Percentiles rank a stretch among this genome's conserved stretches.
These are phyloP conservation scores for Candida nonsorbophila DNA, from an alignment of 805 yeast species.

Conservation along the genomic window DNA sequence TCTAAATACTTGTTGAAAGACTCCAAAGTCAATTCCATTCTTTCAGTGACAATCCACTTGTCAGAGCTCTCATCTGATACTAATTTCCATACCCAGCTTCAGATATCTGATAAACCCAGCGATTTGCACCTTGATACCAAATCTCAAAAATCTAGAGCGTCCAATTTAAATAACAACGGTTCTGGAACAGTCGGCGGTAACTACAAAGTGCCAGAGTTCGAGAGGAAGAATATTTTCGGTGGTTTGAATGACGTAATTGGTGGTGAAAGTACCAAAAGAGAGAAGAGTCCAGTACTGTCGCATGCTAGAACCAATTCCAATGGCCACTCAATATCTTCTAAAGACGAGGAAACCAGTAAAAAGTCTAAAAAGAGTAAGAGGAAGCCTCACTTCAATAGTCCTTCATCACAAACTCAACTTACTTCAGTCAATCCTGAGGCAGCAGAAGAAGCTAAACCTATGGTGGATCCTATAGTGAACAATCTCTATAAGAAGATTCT, in stretches of 20 bases:
- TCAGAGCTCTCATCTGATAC: constrained; percentile 33
- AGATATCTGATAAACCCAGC: constrained; percentile 21
- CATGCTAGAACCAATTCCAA: no score
- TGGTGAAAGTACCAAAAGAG: no score
- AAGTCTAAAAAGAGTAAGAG: not conserved
- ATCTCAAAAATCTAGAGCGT: not conserved
- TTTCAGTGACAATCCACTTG: constrained; percentile 54
- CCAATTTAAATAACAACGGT: not conserved
- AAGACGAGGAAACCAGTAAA: not conserved
- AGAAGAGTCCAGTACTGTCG: no score
- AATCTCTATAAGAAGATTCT: constrained; percentile 49
- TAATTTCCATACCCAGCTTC: constrained; percentile 39
- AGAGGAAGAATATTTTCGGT: constrained; percentile 41
- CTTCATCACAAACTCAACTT: not conserved
- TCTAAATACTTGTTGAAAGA: constrained; percentile 67
- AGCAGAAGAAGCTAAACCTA: constrained; percentile 3
- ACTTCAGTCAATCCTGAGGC: not conserved
- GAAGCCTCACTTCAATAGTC: not conserved
- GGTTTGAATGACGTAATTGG: constrained; percentile 38
- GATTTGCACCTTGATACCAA: constrained; percentile 1
- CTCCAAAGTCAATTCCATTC: constrained; percentile 79
- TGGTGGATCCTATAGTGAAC: constrained; percentile 47
- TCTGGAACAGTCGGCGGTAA: constrained; percentile 28
- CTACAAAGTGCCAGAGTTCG: constrained; percentile 36
- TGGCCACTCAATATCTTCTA: constrained; percentile 1